Percentiles rank a stretch among this genome's conserved stretches.
phyloP scores from a whole-genome alignment of 2,329 filamentous ascomycete genomes.

The Xylariaceae sp. region DNA sequence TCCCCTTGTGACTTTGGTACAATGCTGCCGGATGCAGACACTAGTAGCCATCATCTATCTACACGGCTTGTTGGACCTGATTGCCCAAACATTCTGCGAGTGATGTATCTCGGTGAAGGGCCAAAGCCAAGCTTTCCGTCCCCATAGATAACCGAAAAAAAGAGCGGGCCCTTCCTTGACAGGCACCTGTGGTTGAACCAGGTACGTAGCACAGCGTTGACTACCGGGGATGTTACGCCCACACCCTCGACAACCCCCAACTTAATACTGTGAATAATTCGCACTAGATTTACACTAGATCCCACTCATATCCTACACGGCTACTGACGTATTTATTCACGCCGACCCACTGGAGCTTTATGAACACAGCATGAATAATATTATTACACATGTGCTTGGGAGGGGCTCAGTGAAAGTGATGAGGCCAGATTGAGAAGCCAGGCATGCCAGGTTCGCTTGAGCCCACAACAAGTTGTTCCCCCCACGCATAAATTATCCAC shows the following conservation, averaged over 20 bases:
- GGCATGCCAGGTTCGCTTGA: too few relatives aligned
- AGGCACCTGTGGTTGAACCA: constrained; percentile 16
- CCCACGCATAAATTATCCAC: background rate
- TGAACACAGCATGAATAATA: constrained; percentile 17
- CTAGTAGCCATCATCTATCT: background rate
- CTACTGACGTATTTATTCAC: too few relatives aligned
- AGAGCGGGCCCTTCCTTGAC: constrained; percentile 13
- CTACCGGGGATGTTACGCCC: too few relatives aligned
- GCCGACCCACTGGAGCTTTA: constrained; percentile 13
- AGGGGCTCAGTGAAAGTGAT: too few relatives aligned
- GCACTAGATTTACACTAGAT: too few relatives aligned
- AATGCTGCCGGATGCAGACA: constrained; percentile 1
- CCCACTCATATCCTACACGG: too few relatives aligned
- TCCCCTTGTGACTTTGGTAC: constrained; percentile 2
- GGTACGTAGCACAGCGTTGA: constrained; percentile 1
- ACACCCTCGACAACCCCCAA: background rate
- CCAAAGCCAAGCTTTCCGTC: constrained; percentile 24
- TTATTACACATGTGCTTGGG: too few relatives aligned
- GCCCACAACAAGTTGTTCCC: too few relatives aligned
- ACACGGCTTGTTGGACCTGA: constrained; percentile 2
- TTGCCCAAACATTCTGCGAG: background rate
- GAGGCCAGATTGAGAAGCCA: too few relatives aligned
- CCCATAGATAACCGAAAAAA: constrained; percentile 27
- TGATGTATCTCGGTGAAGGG: constrained; percentile 11
- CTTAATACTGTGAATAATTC: background rate